Conservation (phyloP, 2,329 filamentous ascomycete species). For the Fusarium solani-melongenae region DNA sequence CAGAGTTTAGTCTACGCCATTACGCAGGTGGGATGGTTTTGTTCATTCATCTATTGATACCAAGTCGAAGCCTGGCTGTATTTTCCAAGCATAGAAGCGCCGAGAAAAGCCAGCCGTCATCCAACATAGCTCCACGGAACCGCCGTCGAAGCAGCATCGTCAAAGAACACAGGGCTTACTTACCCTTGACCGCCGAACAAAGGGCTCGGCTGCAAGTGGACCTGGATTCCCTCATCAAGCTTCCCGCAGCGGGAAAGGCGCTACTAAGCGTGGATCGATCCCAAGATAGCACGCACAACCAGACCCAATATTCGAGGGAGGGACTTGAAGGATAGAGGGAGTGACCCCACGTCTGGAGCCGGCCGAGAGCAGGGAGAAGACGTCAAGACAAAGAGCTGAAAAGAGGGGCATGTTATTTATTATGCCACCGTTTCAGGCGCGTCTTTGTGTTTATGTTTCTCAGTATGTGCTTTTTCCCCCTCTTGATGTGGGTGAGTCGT, state of each 20-base stretch:
- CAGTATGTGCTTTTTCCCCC: neutral
- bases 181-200: neutral
- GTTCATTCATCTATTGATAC: neutral
- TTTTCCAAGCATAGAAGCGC: neutral
- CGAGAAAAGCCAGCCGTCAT: neutral
- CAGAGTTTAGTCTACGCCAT: neutral
- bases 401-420: slow-evolving; percentile 8
- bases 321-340: neutral
- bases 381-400: slow-evolving; percentile 26
- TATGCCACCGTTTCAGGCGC: slow-evolving; percentile 2
- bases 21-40: neutral
- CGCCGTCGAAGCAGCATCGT: neutral
- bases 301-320: slow-evolving; percentile 6
- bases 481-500: neutral
- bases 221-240: neutral
- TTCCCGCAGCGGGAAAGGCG: slow-evolving; percentile 12
- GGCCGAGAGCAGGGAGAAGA: slow-evolving; percentile 22
- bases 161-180: neutral
- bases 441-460: slow-evolving; percentile 25
- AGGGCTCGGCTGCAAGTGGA: neutral
- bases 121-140: neutral
- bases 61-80: neutral
- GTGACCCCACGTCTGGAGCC: neutral
- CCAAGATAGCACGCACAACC: neutral
- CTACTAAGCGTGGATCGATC: slow-evolving; percentile 10